Conservation (phyloP, 257 asterid species). For the Solanum raphanifolium region DNA sequence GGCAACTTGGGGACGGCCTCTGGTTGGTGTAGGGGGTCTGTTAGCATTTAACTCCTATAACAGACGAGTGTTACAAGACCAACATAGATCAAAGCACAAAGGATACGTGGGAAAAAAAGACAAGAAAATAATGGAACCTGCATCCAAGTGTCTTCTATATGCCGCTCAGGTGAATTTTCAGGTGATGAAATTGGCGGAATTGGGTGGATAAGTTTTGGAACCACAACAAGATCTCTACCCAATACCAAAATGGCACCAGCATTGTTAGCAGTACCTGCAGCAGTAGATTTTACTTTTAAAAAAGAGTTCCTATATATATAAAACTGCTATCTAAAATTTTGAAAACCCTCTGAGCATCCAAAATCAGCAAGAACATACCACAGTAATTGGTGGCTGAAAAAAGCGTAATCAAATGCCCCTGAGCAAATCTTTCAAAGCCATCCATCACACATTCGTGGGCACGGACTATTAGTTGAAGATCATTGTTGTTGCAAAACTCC, state of each 20-base stretch:
- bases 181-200: slow-evolving; percentile 93
- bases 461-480: slow-evolving; percentile 90
- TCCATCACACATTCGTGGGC: slow-evolving; percentile 99
- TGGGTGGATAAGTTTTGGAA: slow-evolving; percentile 94
- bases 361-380: slow-evolving; percentile 40
- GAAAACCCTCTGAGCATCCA: background rate
- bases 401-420: slow-evolving; percentile 93
- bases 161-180: slow-evolving; percentile 76
- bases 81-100: background rate
- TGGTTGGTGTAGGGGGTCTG: slow-evolving; percentile 88
- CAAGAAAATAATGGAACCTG: slow-evolving; percentile 38
- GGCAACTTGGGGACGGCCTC: slow-evolving; percentile 92
- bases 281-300: background rate
- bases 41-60: slow-evolving; percentile 89
- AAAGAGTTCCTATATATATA: background rate
- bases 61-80: background rate
- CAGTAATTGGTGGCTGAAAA: slow-evolving; percentile 98
- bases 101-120: background rate
- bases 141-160: slow-evolving; percentile 94
- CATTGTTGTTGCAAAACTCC: slow-evolving; percentile 96
- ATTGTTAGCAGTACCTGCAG: slow-evolving; percentile 88
- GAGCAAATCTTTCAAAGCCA: slow-evolving; percentile 99
- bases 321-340: background rate
- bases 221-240: slow-evolving; percentile 98
- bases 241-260: slow-evolving; percentile 97